Evolutionary conservation across 2,329 filamentous ascomycete species (phyloP).

Genomic region (Akanthomyces uredinophilus): DNA sequence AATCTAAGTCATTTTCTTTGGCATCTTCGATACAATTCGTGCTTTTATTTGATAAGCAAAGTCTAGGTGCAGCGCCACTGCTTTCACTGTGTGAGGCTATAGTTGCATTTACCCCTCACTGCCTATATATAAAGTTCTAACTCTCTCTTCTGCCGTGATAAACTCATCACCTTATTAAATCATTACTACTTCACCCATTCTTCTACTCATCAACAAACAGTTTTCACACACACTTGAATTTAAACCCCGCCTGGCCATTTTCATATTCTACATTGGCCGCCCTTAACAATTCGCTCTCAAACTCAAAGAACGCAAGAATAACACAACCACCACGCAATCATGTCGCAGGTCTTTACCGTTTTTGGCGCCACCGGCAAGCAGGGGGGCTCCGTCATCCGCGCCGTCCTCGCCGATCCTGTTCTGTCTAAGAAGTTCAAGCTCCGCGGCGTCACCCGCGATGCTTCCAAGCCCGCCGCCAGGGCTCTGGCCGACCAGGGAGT

Average conservation of each 20-base stretch:
- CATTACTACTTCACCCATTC: no score
- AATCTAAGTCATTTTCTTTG: no score
- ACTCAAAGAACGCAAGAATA: not conserved
- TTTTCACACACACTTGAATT: not conserved
- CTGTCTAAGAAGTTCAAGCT: slow-evolving; percentile 40
- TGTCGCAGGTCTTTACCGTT: slow-evolving; percentile 38
- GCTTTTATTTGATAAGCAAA: no score
- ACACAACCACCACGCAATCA: slow-evolving; percentile 9
- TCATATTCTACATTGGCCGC: not conserved
- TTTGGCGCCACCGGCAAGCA: slow-evolving; percentile 47
- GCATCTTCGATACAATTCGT: no score
- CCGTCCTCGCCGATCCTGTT: slow-evolving; percentile 41
- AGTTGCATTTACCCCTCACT: no score
- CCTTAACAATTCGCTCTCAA: not conserved
- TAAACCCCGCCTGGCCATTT: not conserved
- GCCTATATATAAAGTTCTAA: no score
- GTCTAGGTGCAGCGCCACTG: no score
- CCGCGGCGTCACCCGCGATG: slow-evolving; percentile 43
- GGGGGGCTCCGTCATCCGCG: slow-evolving; percentile 41
- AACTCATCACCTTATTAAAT: no score
- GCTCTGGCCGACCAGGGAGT: slow-evolving; percentile 36
- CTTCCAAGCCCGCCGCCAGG: slow-evolving; percentile 34
- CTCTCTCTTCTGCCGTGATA: no score
- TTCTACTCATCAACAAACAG: not conserved
- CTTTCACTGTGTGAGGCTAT: no score